These are phyloP conservation scores for Byssoonygena ceratinophila DNA, from an alignment of 2,329 filamentous ascomycete species.

Conservation along the genomic window DNA sequence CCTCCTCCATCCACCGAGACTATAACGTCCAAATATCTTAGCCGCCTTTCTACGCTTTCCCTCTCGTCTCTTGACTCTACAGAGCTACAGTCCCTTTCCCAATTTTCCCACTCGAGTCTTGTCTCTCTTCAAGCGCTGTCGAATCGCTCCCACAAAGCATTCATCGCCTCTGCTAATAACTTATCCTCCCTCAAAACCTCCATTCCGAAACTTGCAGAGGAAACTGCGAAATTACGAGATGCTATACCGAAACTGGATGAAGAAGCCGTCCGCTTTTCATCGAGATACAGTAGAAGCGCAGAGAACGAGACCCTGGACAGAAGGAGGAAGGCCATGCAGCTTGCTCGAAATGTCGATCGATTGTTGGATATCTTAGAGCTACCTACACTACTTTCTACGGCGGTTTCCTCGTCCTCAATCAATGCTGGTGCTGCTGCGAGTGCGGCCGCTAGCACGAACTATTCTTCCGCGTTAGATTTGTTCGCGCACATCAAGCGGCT, in stretches of 20 bases:
- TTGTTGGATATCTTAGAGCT: conserved; percentile 85
- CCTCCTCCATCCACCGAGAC: conserved; percentile 26
- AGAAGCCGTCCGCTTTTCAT: conserved; percentile 68
- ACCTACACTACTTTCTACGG: conserved; percentile 71
- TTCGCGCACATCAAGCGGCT: conserved; percentile 87
- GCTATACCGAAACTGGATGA: conserved; percentile 69
- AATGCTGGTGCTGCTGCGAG: conserved; percentile 34
- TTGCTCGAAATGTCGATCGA: conserved; percentile 78
- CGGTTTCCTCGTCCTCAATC: conserved; percentile 41
- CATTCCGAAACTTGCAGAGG: conserved; percentile 58
- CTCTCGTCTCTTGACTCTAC: conserved; percentile 60
- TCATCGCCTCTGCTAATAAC: conserved; percentile 69
- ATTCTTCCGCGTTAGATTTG: conserved; percentile 80
- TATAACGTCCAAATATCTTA: conserved; percentile 59
- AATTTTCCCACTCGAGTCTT: conserved; percentile 67
- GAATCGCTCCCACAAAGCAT: conserved; percentile 74
- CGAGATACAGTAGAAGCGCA: conserved; percentile 65
- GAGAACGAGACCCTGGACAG: conserved; percentile 60
- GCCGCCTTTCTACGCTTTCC: conserved; percentile 64
- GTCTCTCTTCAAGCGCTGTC: conserved; percentile 78
- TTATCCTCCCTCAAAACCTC: conserved; percentile 62
- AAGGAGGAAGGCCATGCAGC: conserved; percentile 66
- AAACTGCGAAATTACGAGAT: conserved; percentile 56
- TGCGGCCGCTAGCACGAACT: conserved; percentile 51
- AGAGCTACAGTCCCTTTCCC: conserved; percentile 70